Percentiles rank a stretch among this genome's conserved stretches.
Evolutionary conservation across 83 land plant species (phyloP).

Genomic region (Picea abies): DNA sequence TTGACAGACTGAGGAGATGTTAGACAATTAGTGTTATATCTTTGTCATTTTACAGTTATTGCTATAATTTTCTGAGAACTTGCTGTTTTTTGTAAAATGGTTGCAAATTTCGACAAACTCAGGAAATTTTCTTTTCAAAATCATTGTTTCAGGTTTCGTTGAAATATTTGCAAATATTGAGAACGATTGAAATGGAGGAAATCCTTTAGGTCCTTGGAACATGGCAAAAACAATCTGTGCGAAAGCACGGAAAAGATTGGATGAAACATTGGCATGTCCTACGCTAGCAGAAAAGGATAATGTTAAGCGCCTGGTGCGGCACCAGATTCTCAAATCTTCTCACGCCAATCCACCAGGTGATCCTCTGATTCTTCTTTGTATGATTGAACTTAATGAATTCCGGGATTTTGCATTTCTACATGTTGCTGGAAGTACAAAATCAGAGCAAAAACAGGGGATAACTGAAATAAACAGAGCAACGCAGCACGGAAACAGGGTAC

Average conservation of each 20-base stretch:
- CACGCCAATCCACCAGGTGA: not conserved
- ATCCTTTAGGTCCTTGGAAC: not conserved
- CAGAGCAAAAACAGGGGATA: no score
- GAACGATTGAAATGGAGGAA: not conserved
- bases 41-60: no score
- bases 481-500: no score
- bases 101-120: no score
- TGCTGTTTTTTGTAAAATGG: no score
- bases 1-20: no score
- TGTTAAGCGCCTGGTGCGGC: constrained; percentile 2
- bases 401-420: not conserved
- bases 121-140: no score
- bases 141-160: not conserved
- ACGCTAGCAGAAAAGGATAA: constrained; percentile 4
- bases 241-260: constrained; percentile 6
- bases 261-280: not conserved
- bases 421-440: no score
- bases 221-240: not conserved
- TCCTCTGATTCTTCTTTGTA: not conserved
- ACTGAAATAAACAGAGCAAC: no score
- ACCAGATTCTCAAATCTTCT: constrained; percentile 8
- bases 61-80: no score
- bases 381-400: not conserved
- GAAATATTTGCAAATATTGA: constrained; percentile 1
- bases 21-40: no score